These are phyloP conservation scores for Leishmania tarentolae DNA, from an alignment of 208 protist genomes.

Conservation along the genomic window DNA sequence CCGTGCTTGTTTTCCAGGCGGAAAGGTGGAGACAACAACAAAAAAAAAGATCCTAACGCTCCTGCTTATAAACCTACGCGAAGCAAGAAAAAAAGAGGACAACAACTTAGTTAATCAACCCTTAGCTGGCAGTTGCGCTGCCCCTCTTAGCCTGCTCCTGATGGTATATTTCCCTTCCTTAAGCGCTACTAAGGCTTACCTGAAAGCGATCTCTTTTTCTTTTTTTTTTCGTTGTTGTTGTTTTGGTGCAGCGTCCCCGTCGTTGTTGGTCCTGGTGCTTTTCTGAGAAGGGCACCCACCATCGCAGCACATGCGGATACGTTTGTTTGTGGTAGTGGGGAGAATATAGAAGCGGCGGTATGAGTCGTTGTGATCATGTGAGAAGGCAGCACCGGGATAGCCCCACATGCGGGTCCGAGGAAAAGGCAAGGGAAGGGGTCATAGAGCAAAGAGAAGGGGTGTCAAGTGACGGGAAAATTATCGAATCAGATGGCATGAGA, in stretches of 20 bases:
- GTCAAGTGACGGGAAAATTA: neutral
- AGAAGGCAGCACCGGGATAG: neutral
- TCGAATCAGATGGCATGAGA: conserved; percentile 10
- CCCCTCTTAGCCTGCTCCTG: neutral
- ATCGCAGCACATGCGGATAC: neutral
- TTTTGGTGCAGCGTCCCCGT: neutral
- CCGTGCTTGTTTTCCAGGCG: neutral
- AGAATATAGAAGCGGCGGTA: neutral
- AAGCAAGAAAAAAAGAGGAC: neutral
- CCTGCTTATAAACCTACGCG: neutral
- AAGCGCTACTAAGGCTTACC: neutral
- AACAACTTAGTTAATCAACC: conserved; percentile 10
- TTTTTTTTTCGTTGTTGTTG: neutral
- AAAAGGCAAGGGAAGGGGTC: neutral
- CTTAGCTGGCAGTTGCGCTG: neutral
- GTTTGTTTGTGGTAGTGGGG: neutral
- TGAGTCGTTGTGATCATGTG: neutral
- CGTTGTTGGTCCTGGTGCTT: neutral
- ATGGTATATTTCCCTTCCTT: neutral
- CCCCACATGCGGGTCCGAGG: neutral
- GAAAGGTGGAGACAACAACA: conserved; percentile 1
- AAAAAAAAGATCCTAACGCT: neutral
- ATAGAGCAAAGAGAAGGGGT: neutral
- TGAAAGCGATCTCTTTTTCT: neutral
- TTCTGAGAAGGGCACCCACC: neutral